Base-by-base conservation (phyloP, 176 grass and related monocot species). In the Oryza brachyantha region DNA sequence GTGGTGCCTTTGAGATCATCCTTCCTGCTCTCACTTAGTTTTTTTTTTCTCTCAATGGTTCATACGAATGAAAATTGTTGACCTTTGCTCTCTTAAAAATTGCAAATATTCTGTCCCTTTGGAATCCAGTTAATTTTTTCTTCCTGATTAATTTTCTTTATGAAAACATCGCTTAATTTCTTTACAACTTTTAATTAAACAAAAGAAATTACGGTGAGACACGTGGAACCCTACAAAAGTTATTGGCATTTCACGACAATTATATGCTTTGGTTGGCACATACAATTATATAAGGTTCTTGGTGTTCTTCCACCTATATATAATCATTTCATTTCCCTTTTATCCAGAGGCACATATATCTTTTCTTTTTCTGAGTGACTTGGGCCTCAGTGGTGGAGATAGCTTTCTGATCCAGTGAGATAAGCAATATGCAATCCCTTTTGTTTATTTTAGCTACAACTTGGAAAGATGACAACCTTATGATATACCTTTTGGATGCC, bases 371-470 rank as follows among this genome's bases (percentile, higher is more conserved):
- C 42, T 14, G 46, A 10, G 2, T 29, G 75, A 40, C 75, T 48
- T 52, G 62, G 62, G 35, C 55, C 39, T 34, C 40, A 54, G 38
- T 64, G 81, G 64, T 35, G 76, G 81, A 84, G 74, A 25, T 68
- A 54, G 69, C 62, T 68, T 79, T 88, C 29, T 74, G 45, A 52
- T 74, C 68, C 74, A 50, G 24, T 8, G 29, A 55, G 21, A 58
- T 61, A 24, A 32, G 48, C 25, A 36, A 2, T 32, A 32, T 32
- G 31, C 31, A 41, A 26, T 39, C 70, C 37, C 14, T 66, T 63
- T 71, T 45, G 40, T 7, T 34, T 70, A 46, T 37, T 37, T 60
- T 60, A 36, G 28, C 16, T 67, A 66, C 74, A 22, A 8, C 68
- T 79, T n/a, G 10, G 61, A 60, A 83, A 74, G 38, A 29, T 21